These are phyloP conservation scores for Polytrichum commune DNA, from an alignment of 225 moss, liverwort and hornwort species.

Conservation along the genomic window DNA sequence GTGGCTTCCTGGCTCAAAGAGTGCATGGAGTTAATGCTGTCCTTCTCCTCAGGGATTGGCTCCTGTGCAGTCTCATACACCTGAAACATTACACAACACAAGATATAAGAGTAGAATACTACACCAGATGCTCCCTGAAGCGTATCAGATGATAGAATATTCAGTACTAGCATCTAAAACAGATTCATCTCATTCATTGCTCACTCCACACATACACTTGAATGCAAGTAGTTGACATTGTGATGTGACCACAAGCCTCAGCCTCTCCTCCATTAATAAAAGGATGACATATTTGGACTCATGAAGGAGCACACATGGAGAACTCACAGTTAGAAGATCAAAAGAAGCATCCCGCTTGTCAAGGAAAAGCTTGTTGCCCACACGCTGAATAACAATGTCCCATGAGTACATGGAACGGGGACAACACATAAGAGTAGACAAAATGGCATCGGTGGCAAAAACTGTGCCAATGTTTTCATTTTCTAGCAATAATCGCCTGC, in stretches of 20 bases:
- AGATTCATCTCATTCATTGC: too few relatives aligned
- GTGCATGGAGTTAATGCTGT: conserved; percentile 62
- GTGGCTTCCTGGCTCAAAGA: conserved; percentile 68
- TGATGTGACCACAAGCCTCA: too few relatives aligned
- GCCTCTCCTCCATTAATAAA: too few relatives aligned
- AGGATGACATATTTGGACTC: too few relatives aligned
- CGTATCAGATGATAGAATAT: too few relatives aligned
- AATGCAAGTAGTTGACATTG: too few relatives aligned
- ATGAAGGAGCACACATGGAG: too few relatives aligned
- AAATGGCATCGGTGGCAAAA: conserved; percentile 64
- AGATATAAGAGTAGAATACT: not conserved
- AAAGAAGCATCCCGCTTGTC: conserved; percentile 65
- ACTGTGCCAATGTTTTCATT: conserved; percentile 61
- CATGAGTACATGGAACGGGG: conserved; percentile 69
- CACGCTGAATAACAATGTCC: conserved; percentile 67
- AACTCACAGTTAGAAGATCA: conserved; percentile 54
- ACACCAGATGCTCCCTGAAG: too few relatives aligned
- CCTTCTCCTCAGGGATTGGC: conserved; percentile 63
- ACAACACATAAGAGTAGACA: conserved; percentile 63
- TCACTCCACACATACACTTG: too few relatives aligned
- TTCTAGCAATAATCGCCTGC: conserved; percentile 49
- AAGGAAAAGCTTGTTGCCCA: conserved; percentile 66
- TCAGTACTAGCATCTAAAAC: too few relatives aligned
- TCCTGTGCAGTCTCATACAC: conserved; percentile 70
- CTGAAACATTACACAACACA: conserved; percentile 9